phyloP scores from a whole-genome alignment of 345 rosid genomes.

The Citrus sp. region DNA sequence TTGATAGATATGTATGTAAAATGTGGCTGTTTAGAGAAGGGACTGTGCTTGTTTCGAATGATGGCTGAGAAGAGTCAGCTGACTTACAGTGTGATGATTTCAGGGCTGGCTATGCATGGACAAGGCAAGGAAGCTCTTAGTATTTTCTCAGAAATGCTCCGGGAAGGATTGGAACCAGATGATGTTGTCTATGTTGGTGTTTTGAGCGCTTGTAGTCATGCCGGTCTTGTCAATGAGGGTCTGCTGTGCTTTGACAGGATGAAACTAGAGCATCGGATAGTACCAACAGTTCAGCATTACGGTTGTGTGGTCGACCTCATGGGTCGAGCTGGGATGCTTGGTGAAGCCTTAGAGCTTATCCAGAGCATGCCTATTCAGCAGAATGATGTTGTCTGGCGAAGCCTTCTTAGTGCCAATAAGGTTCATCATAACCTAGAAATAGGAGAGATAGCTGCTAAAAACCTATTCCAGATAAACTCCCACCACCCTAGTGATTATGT shows the following conservation, averaged over 20 bases:
- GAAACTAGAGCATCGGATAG: constrained; percentile 41
- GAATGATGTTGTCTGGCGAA: constrained; percentile 73
- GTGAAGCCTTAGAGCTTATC: constrained; percentile 56
- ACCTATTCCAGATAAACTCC: constrained; percentile 33
- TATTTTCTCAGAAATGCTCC: constrained; percentile 34
- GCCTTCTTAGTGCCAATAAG: constrained; percentile 66
- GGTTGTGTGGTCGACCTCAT: constrained; percentile 72
- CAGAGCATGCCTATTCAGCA: constrained; percentile 48
- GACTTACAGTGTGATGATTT: constrained; percentile 33
- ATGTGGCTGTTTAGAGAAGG: constrained; percentile 38
- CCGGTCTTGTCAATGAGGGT: constrained; percentile 37
- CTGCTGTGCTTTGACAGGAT: constrained; percentile 27
- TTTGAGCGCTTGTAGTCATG: constrained; percentile 38
- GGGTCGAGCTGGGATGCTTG: constrained; percentile 56
- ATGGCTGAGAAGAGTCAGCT: constrained; percentile 27
- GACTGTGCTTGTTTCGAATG: constrained; percentile 23
- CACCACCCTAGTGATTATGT: constrained; percentile 56
- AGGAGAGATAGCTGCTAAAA: constrained; percentile 49
- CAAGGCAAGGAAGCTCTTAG: constrained; percentile 28
- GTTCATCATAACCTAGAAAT: constrained; percentile 47
- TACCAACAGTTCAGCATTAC: constrained; percentile 61
- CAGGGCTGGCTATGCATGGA: constrained; percentile 43
- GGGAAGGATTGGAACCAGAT: constrained; percentile 33
- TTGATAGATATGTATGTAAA: constrained; percentile 54
- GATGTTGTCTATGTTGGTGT: constrained; percentile 37